phyloP scores from a whole-genome alignment of 225 moss, liverwort and hornwort species.

The Antitrichia curtipendula region DNA sequence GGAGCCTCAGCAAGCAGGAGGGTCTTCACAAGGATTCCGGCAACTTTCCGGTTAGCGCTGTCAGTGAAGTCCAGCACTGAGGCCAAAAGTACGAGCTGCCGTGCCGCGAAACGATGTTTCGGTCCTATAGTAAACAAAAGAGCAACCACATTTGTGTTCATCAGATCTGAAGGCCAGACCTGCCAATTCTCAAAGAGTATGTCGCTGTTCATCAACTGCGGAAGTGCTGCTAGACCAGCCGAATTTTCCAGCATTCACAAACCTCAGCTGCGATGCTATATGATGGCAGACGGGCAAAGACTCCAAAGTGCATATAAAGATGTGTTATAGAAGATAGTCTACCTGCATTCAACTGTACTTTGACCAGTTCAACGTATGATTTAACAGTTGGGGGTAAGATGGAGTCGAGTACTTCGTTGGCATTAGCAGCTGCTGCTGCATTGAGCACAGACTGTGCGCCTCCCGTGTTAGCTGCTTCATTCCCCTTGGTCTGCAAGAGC shows the following conservation, averaged over 20 bases:
- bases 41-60: conserved; percentile 66
- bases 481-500: conserved; percentile 52
- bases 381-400: conserved; percentile 80
- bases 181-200: background rate
- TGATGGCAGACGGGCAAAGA: background rate
- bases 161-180: background rate
- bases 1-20: conserved; percentile 55
- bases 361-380: conserved; percentile 67
- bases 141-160: background rate
- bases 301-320: background rate
- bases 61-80: conserved; percentile 80
- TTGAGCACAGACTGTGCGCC: conserved; percentile 77
- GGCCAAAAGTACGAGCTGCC: conserved; percentile 71
- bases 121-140: conserved; percentile 37
- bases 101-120: conserved; percentile 64
- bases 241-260: background rate
- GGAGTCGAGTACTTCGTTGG: conserved; percentile 65
- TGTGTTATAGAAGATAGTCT: background rate
- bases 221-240: background rate
- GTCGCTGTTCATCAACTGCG: background rate
- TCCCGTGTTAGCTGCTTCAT: conserved; percentile 60
- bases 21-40: conserved; percentile 57
- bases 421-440: conserved; percentile 56
- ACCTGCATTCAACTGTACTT: conserved; percentile 76
- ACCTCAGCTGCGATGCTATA: background rate